phyloP scores from a whole-genome alignment of 2,329 filamentous ascomycete species.

The Dactylellina drechsleri region DNA sequence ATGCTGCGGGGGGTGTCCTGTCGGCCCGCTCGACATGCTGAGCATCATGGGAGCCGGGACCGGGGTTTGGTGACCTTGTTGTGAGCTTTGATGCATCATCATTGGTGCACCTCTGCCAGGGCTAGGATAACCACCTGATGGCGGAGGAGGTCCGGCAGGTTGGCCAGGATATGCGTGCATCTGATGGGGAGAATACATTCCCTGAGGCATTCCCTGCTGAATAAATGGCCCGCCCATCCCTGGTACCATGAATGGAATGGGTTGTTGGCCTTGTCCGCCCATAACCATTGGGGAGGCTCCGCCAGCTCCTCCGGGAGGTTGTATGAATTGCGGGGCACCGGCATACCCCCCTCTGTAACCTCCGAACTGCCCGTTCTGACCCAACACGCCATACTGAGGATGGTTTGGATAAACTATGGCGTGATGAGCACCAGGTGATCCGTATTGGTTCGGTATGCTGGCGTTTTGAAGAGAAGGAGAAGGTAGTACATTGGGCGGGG shows the following conservation, averaged over 20 bases:
- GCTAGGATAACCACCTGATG: conserved; percentile 83
- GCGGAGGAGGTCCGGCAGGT: conserved; percentile 67
- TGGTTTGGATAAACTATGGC: conserved; percentile 57
- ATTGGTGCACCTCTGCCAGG: conserved; percentile 85
- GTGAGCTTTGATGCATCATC: conserved; percentile 95
- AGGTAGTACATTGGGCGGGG: conserved; percentile 55
- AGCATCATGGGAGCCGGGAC: conserved; percentile 79
- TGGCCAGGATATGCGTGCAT: conserved; percentile 73
- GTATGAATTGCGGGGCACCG: conserved; percentile 45
- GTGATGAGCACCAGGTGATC: conserved; percentile 56
- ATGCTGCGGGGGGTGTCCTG: conserved; percentile 76
- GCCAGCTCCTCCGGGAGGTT: conserved; percentile 51
- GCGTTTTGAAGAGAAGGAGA: conserved; percentile 58
- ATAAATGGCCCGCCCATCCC: conserved; percentile 66
- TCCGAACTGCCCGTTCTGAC: conserved; percentile 54
- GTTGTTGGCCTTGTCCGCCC: conserved; percentile 68
- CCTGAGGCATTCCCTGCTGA: conserved; percentile 71
- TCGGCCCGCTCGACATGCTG: conserved; percentile 77
- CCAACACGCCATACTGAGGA: conserved; percentile 59
- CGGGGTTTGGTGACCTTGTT: conserved; percentile 78
- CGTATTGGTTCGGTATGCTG: conserved; percentile 57
- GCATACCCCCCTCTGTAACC: conserved; percentile 54
- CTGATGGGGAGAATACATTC: conserved; percentile 81
- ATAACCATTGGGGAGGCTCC: conserved; percentile 78
- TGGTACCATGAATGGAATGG: conserved; percentile 60